Evolutionary conservation across 768 basidiomycete species (phyloP), one percentile per base, ranked within the genome.

Genomic region (Sporobolomyces pararoseus): DNA sequence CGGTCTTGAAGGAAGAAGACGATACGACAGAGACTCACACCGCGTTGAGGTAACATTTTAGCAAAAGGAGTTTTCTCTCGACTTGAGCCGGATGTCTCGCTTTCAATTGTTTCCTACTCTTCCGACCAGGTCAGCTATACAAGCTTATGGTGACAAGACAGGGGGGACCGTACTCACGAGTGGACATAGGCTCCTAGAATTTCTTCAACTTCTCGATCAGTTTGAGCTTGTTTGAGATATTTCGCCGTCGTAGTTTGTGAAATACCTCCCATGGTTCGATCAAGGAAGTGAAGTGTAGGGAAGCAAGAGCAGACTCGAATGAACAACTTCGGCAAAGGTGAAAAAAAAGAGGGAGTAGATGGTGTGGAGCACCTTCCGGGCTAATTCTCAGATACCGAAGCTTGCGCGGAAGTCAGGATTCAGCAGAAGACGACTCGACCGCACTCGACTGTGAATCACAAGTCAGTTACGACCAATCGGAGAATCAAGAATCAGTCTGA

Each of bases 161-260:
- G 10, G 4, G 53, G 21, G 12, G 7, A 32, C 16, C 4, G 29
- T 7, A 29, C 58, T 44, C 42, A 59, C 58, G 42, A n/a, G 19
- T 59, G 58, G 10, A 46, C n/a, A 35, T 59, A 59, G 10, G 58
- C 58, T 42, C 42, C 58, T n/a, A 59, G 58, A n/a, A 59, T 31
- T 42, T 59, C 58, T 31, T 59, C 58, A 27, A 59, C 58, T 44
- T 59, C 58, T 19, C 5, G 7, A 12, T 59, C 58, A 14, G 42
- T 59, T 29, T 59, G 42, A 29, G 58, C 58, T 27, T 23, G 6
- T 57, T 21, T 6, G 37, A 57, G n/a, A 25, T n/a, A 57, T 17
- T 27, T 57, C 34, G 55, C 55, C 34, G 35, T 39, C 34, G 7
- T 3, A 7, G 55, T 39, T 42, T 57, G 55, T 21, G 55, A 42